phyloP scores from a whole-genome alignment of 306 rosid genomes.

The Malus asiatica region DNA sequence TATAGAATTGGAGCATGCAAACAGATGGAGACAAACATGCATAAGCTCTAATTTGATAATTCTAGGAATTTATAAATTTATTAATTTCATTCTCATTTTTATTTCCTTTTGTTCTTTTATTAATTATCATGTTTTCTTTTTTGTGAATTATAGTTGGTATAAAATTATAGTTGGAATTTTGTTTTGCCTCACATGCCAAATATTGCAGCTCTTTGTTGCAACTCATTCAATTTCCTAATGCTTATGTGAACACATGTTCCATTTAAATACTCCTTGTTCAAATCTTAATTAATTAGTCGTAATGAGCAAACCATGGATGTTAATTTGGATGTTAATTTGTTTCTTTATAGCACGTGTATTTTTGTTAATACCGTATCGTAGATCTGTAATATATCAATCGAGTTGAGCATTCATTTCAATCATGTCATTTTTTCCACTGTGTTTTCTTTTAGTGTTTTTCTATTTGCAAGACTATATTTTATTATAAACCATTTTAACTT shows the following conservation, averaged over 20 bases:
- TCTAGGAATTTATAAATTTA: conserved; percentile 16
- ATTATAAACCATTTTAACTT: not conserved
- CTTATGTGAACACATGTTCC: conserved; percentile 12
- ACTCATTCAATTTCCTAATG: conserved; percentile 16
- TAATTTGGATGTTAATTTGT: too few species aligned
- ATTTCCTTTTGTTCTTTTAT: not conserved
- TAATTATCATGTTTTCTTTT: conserved; percentile 32
- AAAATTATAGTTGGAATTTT: conserved; percentile 45
- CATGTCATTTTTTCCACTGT: too few species aligned
- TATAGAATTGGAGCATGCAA: conserved; percentile 26
- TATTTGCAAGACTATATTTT: not conserved
- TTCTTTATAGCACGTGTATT: too few species aligned
- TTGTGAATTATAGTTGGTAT: conserved; percentile 42
- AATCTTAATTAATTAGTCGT: not conserved
- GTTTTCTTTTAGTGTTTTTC: too few species aligned
- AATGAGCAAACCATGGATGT: not conserved
- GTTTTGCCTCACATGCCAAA: conserved; percentile 2
- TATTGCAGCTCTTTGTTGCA: conserved; percentile 31
- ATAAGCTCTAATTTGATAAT: not conserved
- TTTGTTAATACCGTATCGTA: too few species aligned
- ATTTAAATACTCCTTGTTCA: conserved; percentile 14
- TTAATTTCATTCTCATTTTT: conserved; percentile 25
- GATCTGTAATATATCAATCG: too few species aligned
- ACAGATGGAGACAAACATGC: conserved; percentile 10
- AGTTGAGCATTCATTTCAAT: too few species aligned